A percentile compares a stretch with the other conserved stretches of the same genome.
phyloP scores from a whole-genome alignment of 2,329 filamentous ascomycete genomes.

The Trichoderma koningiopsis region DNA sequence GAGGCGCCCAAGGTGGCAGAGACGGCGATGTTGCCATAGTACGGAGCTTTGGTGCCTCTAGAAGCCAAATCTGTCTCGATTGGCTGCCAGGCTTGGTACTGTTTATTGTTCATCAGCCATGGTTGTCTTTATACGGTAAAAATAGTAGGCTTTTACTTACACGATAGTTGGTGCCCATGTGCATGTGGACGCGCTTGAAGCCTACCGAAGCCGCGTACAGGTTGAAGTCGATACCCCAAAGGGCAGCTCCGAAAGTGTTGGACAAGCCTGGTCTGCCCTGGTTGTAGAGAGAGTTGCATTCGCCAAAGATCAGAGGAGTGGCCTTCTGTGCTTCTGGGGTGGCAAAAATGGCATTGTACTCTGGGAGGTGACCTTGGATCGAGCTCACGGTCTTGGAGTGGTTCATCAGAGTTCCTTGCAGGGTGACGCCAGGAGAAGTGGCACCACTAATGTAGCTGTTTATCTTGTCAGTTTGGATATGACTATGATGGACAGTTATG shows the following conservation, averaged over 20 bases:
- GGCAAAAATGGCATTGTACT: conserved; percentile 47
- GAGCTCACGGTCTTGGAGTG: conserved; percentile 56
- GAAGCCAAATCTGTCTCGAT: conserved; percentile 50
- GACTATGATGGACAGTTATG: background rate
- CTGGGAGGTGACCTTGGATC: conserved; percentile 51
- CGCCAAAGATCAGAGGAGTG: conserved; percentile 59
- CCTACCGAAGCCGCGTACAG: conserved; percentile 58
- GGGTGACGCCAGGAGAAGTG: conserved; percentile 60
- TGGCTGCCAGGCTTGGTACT: conserved; percentile 63
- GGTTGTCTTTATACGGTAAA: background rate
- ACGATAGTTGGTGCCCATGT: conserved; percentile 64
- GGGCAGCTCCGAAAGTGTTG: conserved; percentile 65
- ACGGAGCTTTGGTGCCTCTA: conserved; percentile 63
- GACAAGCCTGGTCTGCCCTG: conserved; percentile 63
- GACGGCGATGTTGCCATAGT: conserved; percentile 63
- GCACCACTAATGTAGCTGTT: conserved; percentile 64
- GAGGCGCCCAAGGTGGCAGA: conserved; percentile 57
- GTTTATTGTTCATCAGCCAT: background rate
- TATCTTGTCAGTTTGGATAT: background rate
- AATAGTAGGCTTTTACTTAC: conserved; percentile 30
- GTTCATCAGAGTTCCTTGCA: conserved; percentile 65
- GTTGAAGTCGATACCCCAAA: conserved; percentile 66
- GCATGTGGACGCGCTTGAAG: conserved; percentile 63
- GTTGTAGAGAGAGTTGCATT: conserved; percentile 65
- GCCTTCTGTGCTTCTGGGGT: background rate